Base-by-base conservation (phyloP, 768 basidiomycete genomes). In the Mycena polygramma region DNA sequence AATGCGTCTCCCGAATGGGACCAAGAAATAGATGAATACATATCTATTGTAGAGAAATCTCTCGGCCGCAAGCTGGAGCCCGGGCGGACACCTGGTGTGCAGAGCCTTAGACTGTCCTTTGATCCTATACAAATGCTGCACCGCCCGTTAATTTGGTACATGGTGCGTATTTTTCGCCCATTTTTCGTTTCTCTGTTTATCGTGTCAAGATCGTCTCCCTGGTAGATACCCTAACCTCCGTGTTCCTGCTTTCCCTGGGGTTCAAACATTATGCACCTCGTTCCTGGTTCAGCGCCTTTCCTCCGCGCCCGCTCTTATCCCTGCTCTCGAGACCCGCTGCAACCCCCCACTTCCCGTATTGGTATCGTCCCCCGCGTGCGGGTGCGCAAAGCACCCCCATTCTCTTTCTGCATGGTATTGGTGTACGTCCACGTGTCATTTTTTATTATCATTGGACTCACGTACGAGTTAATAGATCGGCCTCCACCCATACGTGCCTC, bases 361-460 rank as follows among this genome's bases (percentile, higher is more conserved):
- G 83, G 83, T 80, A 81, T 70, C 79, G 81, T 14, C 81, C 81
- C 0, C 90, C 91, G 67, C 81, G 78, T 41, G 86, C 88, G 15
- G 57, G 45, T 37, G 22, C 20, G 6, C 62, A 58, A 11, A 80
- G 86, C 69, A 78, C 81, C 11, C 89, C 91, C 0, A 78, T 92
- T 13, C 76, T 92, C n/a, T 91, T 92, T 74, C 73, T 92, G 1
- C 91, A 92, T 63, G 91, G 91, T 13, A 87, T 92, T n/a, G 91
- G 91, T 13, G 89, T 91, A 78, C 4, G 85, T 79, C 19, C 43
- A 15, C 41, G 15, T 41, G 41, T 15, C 9, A 10, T 30, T 30
- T 30, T 30, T 30, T 30, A 39, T 51, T 41, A 24, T 26, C 57
- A 59, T 22, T n/a, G 3, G n/a, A 37, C 61, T 62, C 19, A 62